A percentile compares a stretch with the other conserved stretches of the same genome.
Evolutionary conservation across 192 early-diverging fungal genomes (phyloP).

Genomic region (Spizellomyces punctatus): DNA sequence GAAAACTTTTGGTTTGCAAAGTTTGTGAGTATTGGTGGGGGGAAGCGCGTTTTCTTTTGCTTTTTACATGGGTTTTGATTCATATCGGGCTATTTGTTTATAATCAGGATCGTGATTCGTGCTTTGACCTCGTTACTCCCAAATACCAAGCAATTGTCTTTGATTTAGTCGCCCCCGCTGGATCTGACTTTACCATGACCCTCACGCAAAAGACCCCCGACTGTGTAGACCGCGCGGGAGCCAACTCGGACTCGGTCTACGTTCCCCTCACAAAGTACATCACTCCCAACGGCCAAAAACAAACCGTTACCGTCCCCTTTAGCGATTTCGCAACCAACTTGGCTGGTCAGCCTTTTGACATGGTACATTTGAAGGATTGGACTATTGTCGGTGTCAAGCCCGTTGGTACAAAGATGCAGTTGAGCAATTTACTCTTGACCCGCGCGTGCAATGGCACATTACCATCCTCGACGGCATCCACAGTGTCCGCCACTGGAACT

Average conservation of each 20-base stretch:
- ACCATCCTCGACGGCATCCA: background rate
- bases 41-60: too few relatives aligned
- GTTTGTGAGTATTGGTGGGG: constrained; percentile 21
- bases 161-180: constrained; percentile 36
- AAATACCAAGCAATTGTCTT: constrained; percentile 33
- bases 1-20: constrained; percentile 41
- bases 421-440: constrained; percentile 26
- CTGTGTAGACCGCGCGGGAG: constrained; percentile 17
- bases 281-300: constrained; percentile 21
- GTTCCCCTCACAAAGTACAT: constrained; percentile 29
- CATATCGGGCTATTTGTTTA: too few relatives aligned
- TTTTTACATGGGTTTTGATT: too few relatives aligned
- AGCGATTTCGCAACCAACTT: constrained; percentile 16
- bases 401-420: constrained; percentile 6
- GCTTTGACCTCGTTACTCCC: constrained; percentile 30
- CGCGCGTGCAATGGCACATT: constrained; percentile 8
- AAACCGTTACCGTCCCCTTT: constrained; percentile 33
- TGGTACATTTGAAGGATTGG: constrained; percentile 39
- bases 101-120: constrained; percentile 19
- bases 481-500: background rate
- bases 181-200: constrained; percentile 32
- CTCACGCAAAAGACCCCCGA: constrained; percentile 37
- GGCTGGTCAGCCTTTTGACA: constrained; percentile 13
- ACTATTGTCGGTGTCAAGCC: constrained; percentile 22
- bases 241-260: constrained; percentile 28